Conservation (phyloP, 306 rosid species). For the Echinosophora koreensis region DNA sequence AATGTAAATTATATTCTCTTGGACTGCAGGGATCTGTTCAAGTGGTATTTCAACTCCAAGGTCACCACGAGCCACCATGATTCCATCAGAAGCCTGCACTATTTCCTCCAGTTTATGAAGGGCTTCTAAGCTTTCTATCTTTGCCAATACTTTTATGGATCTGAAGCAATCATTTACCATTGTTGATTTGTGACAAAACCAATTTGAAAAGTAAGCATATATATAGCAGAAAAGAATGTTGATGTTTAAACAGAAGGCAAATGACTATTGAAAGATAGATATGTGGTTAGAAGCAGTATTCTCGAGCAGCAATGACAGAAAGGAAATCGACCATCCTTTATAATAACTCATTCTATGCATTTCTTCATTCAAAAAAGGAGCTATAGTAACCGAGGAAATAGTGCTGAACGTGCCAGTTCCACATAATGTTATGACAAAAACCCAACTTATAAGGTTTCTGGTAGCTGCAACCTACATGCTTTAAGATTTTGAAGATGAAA, state of each 20-base stretch:
- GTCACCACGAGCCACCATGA: slow-evolving; percentile 78
- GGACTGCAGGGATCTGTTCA: slow-evolving; percentile 71
- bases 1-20: slow-evolving; percentile 56
- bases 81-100: slow-evolving; percentile 72
- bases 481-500: not conserved
- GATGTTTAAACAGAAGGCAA: slow-evolving; percentile 1
- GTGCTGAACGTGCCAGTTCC: not conserved
- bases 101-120: slow-evolving; percentile 68
- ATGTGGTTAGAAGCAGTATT: not conserved
- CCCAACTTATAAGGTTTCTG: not conserved
- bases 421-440: not conserved
- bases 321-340: not conserved
- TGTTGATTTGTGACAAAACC: not conserved
- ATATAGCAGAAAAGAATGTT: not conserved
- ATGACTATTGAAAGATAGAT: slow-evolving; percentile 2
- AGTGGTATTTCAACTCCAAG: slow-evolving; percentile 79
- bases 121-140: slow-evolving; percentile 73
- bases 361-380: not conserved
- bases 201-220: slow-evolving; percentile 14
- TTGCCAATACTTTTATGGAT: slow-evolving; percentile 63
- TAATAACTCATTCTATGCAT: not conserved
- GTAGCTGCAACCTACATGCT: slow-evolving; percentile 3
- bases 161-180: slow-evolving; percentile 46
- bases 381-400: not conserved
- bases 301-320: slow-evolving; percentile 7